Base-by-base conservation (phyloP, 768 basidiomycete genomes). In the Podaxis sp. region DNA sequence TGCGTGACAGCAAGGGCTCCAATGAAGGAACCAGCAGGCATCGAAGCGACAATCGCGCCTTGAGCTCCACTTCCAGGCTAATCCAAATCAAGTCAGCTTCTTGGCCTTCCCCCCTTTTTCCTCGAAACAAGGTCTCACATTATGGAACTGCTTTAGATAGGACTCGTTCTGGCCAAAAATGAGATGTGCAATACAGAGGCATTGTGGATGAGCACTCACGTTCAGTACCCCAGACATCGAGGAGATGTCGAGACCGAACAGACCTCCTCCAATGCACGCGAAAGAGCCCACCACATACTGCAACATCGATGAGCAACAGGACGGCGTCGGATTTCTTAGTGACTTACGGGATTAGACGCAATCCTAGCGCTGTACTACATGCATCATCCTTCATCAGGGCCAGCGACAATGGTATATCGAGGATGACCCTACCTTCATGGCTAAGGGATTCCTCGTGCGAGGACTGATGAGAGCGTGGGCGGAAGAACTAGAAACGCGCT, bases 201-300 rank as follows among this genome's bases (percentile, higher is more conserved):
- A 22, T 1, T 24, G 36, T 0, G 9, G 39, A 38, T 15, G 56
- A 15, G 7, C n/a, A 68, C 74, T 56, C 55, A 74, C 75, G 60
- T 71, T 87, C 66, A 91, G 74, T 57, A 91, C 88, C 7, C 87
- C 89, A 56, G 89, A 88, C 89, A 91, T 91, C 70, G 88, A 91
- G 68, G 89, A 88, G 69, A 92, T 90, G 79, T 92, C 90, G 77
- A 92, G 72, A 72, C 90, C 90, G 70, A 91, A 92, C 40, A 92
- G 82, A 54, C 87, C 87, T 67, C 89, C 89, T 40, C 90, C 89
- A 65, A 92, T 90, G 72, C 90, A 92, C 73, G 90, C 89, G 74
- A 92, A 92, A 17, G 87, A 85, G 33, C 90, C 90, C 60, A 91
- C 90, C 62, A 90, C 73, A 72, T 90, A 90, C 89, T 90, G 65